Evolutionary conservation across 2,329 filamentous ascomycete species (phyloP), one percentile per base, ranked within the genome.

Genomic region (Hansfordia pulvinata): DNA sequence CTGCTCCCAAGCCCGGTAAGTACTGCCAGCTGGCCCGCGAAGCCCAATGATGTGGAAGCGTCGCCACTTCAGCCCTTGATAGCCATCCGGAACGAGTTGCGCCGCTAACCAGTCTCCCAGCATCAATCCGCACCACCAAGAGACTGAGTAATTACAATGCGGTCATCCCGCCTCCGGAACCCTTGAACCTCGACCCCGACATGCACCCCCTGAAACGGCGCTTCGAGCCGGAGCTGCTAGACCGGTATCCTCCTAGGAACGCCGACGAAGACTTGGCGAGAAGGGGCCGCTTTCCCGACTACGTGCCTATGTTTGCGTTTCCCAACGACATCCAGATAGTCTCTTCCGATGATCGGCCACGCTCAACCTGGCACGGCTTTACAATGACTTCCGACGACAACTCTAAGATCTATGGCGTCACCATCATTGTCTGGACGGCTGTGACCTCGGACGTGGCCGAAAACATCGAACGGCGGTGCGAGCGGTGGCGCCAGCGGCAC

Each of bases 231-330:
- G 86, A 93, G n/a, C 61, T 98, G 13, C 70, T 98, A 17, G 90
- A 98, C 52, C 72, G 86, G 50, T 96, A 96, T 43, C 90, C 90
- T 6, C 78, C 84, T 10, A 83, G 84, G 47, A 70, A 73, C 36
- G 79, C 84, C 46, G 64, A 74, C 13, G 85, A 93, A 31, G 86
- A 94, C 40, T 54, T 79, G 27, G 72, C 81, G 39, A 69, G 79
- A 42, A 69, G 90, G 44, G 85, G 84, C 28, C 76, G 70, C 30
- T 96, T 98, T 46, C 90, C 90, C 1, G 90, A 98, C 47, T 98
- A 94, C 44, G 84, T 98, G 11, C 90, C 90, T 30, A 96, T 98
- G 90, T 98, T 98, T 53, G 86, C 90, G 28, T 98, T 96, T 43
- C 90, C 90, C 23, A 94, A 96, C 52, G 90, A 98, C 50, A 90